phyloP scores from a whole-genome alignment of 768 basidiomycete species.

The Cytidiella melzeri region DNA sequence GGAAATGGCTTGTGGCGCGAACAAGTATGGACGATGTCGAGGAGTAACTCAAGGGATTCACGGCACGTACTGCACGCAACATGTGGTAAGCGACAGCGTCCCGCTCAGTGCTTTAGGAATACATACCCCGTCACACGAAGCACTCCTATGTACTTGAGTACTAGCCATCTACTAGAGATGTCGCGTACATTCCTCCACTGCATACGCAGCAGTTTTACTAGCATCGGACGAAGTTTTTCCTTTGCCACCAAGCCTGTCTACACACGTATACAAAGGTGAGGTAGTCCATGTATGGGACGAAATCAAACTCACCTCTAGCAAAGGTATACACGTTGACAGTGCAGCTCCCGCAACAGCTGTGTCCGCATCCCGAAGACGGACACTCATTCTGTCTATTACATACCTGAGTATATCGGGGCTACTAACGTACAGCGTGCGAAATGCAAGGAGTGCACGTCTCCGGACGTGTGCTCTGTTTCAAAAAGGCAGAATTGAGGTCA shows the following conservation, averaged over 20 bases:
- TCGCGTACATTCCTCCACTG: conserved; percentile 14
- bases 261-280: neutral
- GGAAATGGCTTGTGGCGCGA: neutral
- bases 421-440: conserved; percentile 42
- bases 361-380: conserved; percentile 39
- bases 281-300: neutral
- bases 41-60: conserved; percentile 9
- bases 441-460: conserved; percentile 55
- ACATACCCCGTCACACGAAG: conserved; percentile 14
- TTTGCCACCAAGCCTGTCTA: conserved; percentile 13
- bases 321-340: conserved; percentile 25
- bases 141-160: conserved; percentile 13
- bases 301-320: conserved; percentile 25
- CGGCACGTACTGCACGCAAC: conserved; percentile 10
- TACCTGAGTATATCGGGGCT: conserved; percentile 41
- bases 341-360: conserved; percentile 41
- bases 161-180: conserved; percentile 4
- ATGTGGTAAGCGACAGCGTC: neutral
- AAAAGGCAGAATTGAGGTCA: neutral
- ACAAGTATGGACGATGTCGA: conserved; percentile 12
- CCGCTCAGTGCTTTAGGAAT: too few species aligned
- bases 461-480: conserved; percentile 48
- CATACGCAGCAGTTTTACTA: conserved; percentile 9
- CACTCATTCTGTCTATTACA: conserved; percentile 33
- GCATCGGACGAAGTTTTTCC: conserved; percentile 14